Evolutionary conservation across 2,329 filamentous ascomycete species (phyloP).

Genomic region (Eurotiales sp.): DNA sequence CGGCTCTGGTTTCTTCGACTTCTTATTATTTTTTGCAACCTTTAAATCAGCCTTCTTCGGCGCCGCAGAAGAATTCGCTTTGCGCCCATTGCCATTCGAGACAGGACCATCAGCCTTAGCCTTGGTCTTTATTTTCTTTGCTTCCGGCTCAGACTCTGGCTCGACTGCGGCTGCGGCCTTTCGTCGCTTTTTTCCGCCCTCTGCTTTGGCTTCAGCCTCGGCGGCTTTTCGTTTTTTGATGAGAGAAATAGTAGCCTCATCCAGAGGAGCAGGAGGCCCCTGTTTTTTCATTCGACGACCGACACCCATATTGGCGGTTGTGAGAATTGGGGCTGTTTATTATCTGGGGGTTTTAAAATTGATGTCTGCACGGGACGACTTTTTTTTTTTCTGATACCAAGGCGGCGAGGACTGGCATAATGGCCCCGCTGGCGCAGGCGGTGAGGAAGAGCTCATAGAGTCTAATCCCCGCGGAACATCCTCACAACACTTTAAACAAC

Average conservation of each 20-base stretch:
- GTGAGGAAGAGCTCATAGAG: slow-evolving; percentile 5
- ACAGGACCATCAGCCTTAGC: slow-evolving; percentile 33
- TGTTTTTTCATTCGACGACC: slow-evolving; percentile 90
- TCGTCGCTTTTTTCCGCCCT: slow-evolving; percentile 64
- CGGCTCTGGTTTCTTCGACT: slow-evolving; percentile 35
- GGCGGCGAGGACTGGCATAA: slow-evolving; percentile 12
- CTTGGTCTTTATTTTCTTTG: slow-evolving; percentile 39
- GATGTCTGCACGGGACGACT: background rate
- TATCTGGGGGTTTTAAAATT: too few species aligned
- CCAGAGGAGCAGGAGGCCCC: slow-evolving; percentile 76
- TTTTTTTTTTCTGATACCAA: slow-evolving; percentile 13
- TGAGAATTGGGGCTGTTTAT: slow-evolving; percentile 1
- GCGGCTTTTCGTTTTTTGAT: slow-evolving; percentile 79
- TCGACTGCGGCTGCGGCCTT: slow-evolving; percentile 28
- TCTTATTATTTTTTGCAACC: slow-evolving; percentile 30
- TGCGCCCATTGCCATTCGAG: slow-evolving; percentile 31
- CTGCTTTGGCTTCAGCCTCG: slow-evolving; percentile 55
- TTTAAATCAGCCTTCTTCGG: slow-evolving; percentile 29
- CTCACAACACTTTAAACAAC: too few species aligned
- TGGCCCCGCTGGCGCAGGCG: slow-evolving; percentile 8
- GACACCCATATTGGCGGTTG: slow-evolving; percentile 65
- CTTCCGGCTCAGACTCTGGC: slow-evolving; percentile 39
- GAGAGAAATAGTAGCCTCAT: slow-evolving; percentile 60
- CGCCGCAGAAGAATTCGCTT: slow-evolving; percentile 25
- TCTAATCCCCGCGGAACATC: background rate